Conservation (phyloP, 2,329 filamentous ascomycete genomes). For the Dactylellina leptospora region DNA sequence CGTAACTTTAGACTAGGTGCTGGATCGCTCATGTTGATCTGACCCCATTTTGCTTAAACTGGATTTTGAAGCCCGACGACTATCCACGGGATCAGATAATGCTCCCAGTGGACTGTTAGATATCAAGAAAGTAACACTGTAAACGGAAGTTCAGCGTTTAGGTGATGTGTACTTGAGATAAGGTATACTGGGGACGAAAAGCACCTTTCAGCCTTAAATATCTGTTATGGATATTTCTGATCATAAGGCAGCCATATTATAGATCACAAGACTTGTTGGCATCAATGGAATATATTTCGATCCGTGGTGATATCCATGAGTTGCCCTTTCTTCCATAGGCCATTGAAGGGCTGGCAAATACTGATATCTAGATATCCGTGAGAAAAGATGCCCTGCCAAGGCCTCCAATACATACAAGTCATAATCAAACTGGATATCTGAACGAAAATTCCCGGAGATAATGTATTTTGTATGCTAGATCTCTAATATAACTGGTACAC, state of each 20-base stretch:
- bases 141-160: neutral
- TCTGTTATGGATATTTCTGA: too few relatives aligned
- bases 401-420: neutral
- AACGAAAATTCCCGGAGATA: neutral
- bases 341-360: too few relatives aligned
- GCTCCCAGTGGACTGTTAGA: neutral
- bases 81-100: neutral
- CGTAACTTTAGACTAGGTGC: neutral
- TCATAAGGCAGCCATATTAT: too few relatives aligned
- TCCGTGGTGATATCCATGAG: too few relatives aligned
- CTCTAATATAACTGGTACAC: neutral
- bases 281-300: too few relatives aligned
- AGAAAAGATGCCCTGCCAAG: neutral
- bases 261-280: too few relatives aligned
- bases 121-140: neutral
- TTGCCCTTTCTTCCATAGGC: too few relatives aligned
- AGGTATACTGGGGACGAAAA: too few relatives aligned
- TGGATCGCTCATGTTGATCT: neutral
- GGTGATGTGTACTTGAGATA: neutral
- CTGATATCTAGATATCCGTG: too few relatives aligned
- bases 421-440: neutral
- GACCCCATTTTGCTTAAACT: neutral
- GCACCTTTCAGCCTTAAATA: too few relatives aligned
- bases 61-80: neutral
- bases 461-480: neutral